A percentile compares a stretch with the other conserved stretches of the same genome.
Evolutionary conservation across 2,329 filamentous ascomycete species (phyloP).

Genomic region (Paraphaeosphaeria sporulosa): DNA sequence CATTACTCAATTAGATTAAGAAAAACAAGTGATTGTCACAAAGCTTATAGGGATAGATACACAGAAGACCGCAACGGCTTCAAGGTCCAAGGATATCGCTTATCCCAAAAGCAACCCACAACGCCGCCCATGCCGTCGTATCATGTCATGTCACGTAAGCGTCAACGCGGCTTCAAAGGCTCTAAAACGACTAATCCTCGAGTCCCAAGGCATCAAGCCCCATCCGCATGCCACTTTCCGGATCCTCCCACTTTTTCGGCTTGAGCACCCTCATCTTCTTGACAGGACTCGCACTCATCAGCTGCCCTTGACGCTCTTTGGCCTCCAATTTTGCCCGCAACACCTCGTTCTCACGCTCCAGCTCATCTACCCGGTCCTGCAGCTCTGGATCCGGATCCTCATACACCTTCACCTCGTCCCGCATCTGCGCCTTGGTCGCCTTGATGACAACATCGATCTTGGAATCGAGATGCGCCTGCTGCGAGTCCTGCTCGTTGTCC

Average conservation of each 20-base stretch:
- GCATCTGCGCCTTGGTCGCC: constrained; percentile 54
- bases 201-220: constrained; percentile 19
- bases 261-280: constrained; percentile 61
- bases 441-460: constrained; percentile 80
- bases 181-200: constrained; percentile 15
- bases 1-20: too few relatives aligned
- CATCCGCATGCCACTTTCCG: constrained; percentile 30
- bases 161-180: background rate
- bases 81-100: constrained; percentile 3
- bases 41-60: background rate
- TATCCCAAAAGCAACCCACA: background rate
- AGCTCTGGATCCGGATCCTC: constrained; percentile 53
- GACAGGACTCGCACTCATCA: constrained; percentile 51
- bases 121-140: constrained; percentile 15
- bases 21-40: background rate
- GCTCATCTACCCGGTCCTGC: constrained; percentile 44
- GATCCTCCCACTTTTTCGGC: constrained; percentile 57
- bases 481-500: constrained; percentile 77
- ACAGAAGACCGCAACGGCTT: background rate
- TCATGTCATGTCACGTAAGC: background rate
- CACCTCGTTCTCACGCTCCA: constrained; percentile 56
- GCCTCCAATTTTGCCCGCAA: constrained; percentile 48
- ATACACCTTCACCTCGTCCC: constrained; percentile 51
- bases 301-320: constrained; percentile 50
- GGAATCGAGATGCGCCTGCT: constrained; percentile 84